phyloP scores from a whole-genome alignment of 2,329 filamentous ascomycete genomes.

The Stagonosporopsis vannaccii region DNA sequence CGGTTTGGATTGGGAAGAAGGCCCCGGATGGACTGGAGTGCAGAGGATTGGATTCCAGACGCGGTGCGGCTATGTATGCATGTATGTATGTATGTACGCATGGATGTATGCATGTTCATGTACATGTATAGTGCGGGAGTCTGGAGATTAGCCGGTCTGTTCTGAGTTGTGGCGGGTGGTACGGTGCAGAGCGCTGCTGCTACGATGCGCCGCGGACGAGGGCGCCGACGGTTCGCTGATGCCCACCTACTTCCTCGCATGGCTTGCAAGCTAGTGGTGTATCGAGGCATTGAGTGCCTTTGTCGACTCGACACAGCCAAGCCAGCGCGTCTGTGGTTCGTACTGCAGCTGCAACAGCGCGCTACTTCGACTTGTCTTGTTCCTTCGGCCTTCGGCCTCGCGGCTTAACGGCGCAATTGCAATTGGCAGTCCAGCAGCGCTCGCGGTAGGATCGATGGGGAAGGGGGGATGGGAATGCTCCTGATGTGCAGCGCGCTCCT shows the following conservation, averaged over 20 bases:
- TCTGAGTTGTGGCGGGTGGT: too few species aligned
- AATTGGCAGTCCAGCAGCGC: neutral
- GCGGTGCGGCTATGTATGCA: neutral
- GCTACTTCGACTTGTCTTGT: too few species aligned
- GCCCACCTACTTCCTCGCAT: too few species aligned
- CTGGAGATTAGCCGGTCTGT: neutral
- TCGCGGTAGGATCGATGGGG: slow-evolving; percentile 8
- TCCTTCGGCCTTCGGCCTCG: neutral
- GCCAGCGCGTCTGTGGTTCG: neutral
- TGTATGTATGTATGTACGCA: neutral
- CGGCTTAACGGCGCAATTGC: neutral
- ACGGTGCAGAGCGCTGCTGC: too few species aligned
- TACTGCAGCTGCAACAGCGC: neutral
- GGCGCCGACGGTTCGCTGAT: too few species aligned
- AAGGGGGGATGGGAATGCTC: neutral
- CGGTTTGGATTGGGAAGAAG: too few species aligned
- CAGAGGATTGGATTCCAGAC: too few species aligned
- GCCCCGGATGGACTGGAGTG: too few species aligned
- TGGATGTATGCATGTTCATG: neutral
- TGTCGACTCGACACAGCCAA: too few species aligned
- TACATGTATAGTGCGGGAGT: neutral
- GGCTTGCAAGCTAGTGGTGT: too few species aligned
- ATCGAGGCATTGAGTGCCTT: too few species aligned
- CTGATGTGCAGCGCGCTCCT: slow-evolving; percentile 16
- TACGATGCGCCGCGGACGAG: too few species aligned